Evolutionary conservation across 73 alveolate species (phyloP).

Genomic region (Diophrys appendiculata): DNA sequence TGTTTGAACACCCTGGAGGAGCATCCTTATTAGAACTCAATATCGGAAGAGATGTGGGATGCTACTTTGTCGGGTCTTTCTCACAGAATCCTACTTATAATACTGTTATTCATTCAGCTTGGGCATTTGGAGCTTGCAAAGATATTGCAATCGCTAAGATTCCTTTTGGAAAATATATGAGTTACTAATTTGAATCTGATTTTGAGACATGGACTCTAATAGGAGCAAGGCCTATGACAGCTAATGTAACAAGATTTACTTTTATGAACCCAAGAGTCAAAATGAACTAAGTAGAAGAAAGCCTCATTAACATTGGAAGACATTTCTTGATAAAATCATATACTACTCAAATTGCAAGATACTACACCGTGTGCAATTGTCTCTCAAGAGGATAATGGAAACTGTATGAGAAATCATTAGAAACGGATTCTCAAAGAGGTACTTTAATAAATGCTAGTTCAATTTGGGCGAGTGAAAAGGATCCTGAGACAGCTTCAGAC

Average conservation of each 20-base stretch:
- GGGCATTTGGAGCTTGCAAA: background rate
- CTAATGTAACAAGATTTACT: background rate
- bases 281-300: background rate
- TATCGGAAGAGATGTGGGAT: constrained; percentile 33
- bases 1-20: constrained; percentile 48
- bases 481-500: background rate
- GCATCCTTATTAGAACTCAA: constrained; percentile 11
- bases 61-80: constrained; percentile 7
- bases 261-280: background rate
- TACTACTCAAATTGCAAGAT: background rate
- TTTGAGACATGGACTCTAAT: background rate
- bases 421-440: background rate
- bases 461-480: background rate
- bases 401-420: background rate
- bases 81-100: background rate
- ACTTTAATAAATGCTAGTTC: no score
- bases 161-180: background rate
- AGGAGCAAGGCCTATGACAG: background rate
- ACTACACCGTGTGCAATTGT: background rate
- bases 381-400: background rate
- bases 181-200: background rate
- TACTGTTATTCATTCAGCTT: background rate
- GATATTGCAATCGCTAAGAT: background rate
- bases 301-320: background rate
- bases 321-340: background rate